Evolutionary conservation across 1,284 basidiomycete genomes (phyloP).

Genomic region (Takashimella tepidaria): DNA sequence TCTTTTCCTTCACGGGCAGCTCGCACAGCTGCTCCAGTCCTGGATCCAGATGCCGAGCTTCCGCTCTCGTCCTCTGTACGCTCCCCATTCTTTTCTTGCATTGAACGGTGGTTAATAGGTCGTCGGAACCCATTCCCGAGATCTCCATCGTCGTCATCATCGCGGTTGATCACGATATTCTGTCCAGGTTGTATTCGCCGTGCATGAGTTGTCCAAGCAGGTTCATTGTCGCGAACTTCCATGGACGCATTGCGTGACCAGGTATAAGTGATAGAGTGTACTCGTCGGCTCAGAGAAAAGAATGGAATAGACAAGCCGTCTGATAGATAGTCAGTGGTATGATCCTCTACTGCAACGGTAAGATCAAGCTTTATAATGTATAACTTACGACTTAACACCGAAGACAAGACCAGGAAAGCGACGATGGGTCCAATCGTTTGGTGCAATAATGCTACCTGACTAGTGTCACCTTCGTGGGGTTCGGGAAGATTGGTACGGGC

Average conservation of each 20-base stretch:
- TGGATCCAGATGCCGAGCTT: constrained; percentile 21
- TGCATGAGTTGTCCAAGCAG: constrained; percentile 75
- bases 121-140: constrained; percentile 20
- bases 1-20: constrained; percentile 10
- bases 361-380: background rate
- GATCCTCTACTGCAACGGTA: background rate
- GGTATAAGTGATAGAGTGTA: constrained; percentile 80
- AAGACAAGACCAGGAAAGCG: constrained; percentile 83
- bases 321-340: constrained; percentile 40
- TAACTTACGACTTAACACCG: constrained; percentile 68
- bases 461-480: constrained; percentile 51
- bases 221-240: constrained; percentile 50
- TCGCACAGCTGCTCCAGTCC: constrained; percentile 19
- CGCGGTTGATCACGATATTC: constrained; percentile 77
- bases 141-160: constrained; percentile 51
- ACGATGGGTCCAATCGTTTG: constrained; percentile 81
- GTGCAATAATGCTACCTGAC: constrained; percentile 62
- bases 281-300: constrained; percentile 81
- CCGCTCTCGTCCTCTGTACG: constrained; percentile 15
- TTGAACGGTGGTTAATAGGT: background rate
- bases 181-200: constrained; percentile 59
- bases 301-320: constrained; percentile 89
- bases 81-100: constrained; percentile 9
- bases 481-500: constrained; percentile 65
- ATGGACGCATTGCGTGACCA: constrained; percentile 67